These are phyloP conservation scores for Pseudomassariella vexata DNA, from an alignment of 2,329 filamentous ascomycete genomes.

Conservation along the genomic window DNA sequence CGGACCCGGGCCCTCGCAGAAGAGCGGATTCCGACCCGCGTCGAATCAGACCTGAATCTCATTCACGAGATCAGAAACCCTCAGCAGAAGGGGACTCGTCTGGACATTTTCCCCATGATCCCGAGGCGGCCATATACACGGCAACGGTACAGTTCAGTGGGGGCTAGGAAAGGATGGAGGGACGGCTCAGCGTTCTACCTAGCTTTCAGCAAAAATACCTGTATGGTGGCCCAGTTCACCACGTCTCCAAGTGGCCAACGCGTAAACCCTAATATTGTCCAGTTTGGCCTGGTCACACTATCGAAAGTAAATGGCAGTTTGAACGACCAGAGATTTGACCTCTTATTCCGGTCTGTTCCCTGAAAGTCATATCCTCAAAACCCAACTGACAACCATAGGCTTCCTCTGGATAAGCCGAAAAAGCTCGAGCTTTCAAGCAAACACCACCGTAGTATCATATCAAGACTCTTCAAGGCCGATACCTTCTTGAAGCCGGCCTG, in stretches of 20 bases:
- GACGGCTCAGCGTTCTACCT: conserved; percentile 50
- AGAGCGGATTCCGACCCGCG: conserved; percentile 37
- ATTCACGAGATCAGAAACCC: conserved; percentile 41
- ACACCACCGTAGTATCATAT: conserved; percentile 48
- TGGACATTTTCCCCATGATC: conserved; percentile 48
- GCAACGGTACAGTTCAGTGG: conserved; percentile 33
- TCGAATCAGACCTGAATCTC: conserved; percentile 39
- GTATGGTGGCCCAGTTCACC: conserved; percentile 45
- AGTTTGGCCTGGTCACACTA: conserved; percentile 47
- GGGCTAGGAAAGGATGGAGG: conserved; percentile 36
- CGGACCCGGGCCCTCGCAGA: conserved; percentile 22
- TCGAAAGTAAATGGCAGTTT: conserved; percentile 45
- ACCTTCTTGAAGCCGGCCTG: conserved; percentile 52
- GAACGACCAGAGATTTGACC: conserved; percentile 50
- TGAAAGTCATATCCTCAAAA: conserved; percentile 4
- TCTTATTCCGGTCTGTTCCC: conserved; percentile 50
- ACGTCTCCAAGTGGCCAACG: conserved; percentile 39
- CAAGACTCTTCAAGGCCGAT: conserved; percentile 47
- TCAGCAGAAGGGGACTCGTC: conserved; percentile 22
- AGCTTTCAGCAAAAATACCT: conserved; percentile 46
- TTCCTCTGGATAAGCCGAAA: conserved; percentile 36
- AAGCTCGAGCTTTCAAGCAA: conserved; percentile 48
- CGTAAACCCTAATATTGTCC: conserved; percentile 40
- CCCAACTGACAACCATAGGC: conserved; percentile 21
- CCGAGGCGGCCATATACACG: conserved; percentile 36